Evolutionary conservation across 441 rosid species (phyloP), one percentile per base, ranked within the genome.

Genomic region (Omphalea diandra): DNA sequence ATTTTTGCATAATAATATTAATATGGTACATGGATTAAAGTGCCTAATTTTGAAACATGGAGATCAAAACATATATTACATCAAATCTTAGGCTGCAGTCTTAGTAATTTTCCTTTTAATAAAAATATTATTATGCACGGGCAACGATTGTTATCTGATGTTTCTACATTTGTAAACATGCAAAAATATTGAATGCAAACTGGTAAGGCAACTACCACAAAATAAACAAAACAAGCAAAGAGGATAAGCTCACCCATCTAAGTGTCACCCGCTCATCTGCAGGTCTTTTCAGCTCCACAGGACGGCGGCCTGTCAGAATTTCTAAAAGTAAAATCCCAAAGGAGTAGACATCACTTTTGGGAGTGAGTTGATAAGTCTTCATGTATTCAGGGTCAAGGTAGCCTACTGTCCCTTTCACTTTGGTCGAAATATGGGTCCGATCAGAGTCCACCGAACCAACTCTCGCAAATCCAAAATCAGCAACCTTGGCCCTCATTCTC

Each of bases 381-480:
- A 94, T 94, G 76, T 94, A 94, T 78, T 90, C 97, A 1, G 99
- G 99, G 77, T 94, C 99, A 0, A 94, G 91, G 79, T 94, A 94
- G 70, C 99, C 97, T 55, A 94, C 83, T 22, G 99, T 94, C 77
- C 99, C 99, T 82, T 87, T 94, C 78, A 91, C 94, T 81, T 85
- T 83, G 46, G 99, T 94, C 58, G 92, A 83, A 49, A 94, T 81
- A 59, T 92, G 97, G 40, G 97, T 94, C 59, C 78, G 76, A 62
- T 91, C 92, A 5, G 89, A 14, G 63, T 91, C 97, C 69, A 80
- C 65, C 0, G 90, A 76, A 70, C 96, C 97, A 18, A 83, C 80
- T 84, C 91, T 86, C 32, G 97, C 97, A 54, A 94, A 94, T 38
- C 99, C 99, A 53, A 94, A 94, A 80, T 91, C 97, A 18, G 97